Base-by-base conservation (phyloP, 108 stramenopile genomes). In the Nitzschia inconspicua region DNA sequence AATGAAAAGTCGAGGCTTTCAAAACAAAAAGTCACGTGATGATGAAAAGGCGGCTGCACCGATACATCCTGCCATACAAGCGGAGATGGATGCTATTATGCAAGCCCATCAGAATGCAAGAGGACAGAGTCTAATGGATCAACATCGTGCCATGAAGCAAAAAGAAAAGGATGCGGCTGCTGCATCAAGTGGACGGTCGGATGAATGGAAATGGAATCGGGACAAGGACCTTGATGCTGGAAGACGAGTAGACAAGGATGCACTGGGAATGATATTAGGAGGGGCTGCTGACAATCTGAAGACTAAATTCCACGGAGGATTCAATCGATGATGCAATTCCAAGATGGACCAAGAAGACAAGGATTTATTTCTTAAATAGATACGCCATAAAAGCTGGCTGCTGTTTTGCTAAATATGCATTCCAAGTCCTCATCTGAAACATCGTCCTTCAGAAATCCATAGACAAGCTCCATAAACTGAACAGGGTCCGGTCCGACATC, bases 211-310 rank as follows among this genome's bases (percentile, higher is more conserved):
- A 25, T 93, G 88, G 88, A 89, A 52, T 57, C 72, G 86, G 9
- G 83, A 89, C 23, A 78, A 75, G 19, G 85, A 89, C 56, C 62
- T 93, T 43, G 91, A 89, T 56, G 78, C 79, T 18, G 89, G 93
- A 25, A 62, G 89, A 27, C 82, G 88, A 41, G 93, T 94, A 0
- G 89, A 94, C 75, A 91, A 89, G 72, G 76, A 87, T 73, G 81
- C 80, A 9, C 57, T 94, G 55, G 65, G 80, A 34, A 69, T 84
- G 68, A 69, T 89, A 39, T 64, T 90, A 62, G 86, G 89, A 28
- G 86, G 89, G n/a, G 89, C 89, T 19, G 63, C 54, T 9, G 65
- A 52, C 18, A 82, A 82, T 56, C 72, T 91, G 48, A 83, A 82
- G 39, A 76, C 51, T 37, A 91, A 91, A 65, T 91, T 91, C 57